Conservation (phyloP, 148 eudicot species). For the Nepenthes mirabilis region DNA sequence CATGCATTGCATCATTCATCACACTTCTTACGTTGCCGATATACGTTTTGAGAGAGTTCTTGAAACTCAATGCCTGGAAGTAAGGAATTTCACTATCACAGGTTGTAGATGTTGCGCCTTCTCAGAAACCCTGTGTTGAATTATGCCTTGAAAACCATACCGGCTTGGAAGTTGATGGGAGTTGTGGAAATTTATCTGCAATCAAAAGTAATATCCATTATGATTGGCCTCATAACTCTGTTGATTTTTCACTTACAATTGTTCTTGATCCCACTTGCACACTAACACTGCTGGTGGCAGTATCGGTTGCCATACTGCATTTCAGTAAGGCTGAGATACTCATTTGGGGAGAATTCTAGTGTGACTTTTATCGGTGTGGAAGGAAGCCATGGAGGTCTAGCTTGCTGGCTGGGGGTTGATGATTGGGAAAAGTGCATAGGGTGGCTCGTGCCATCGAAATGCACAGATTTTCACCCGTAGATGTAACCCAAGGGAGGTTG, state of each 20-base stretch:
- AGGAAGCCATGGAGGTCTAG: conserved; percentile 96
- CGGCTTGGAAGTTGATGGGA: conserved; percentile 58
- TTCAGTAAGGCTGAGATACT: conserved; percentile 74
- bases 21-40: conserved; percentile 92
- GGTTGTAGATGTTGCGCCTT: conserved; percentile 69
- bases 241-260: conserved; percentile 83
- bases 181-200: conserved; percentile 46
- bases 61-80: conserved; percentile 92
- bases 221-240: conserved; percentile 62
- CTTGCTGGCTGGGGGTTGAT: conserved; percentile 69
- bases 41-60: conserved; percentile 71
- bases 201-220: conserved; percentile 89
- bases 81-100: conserved; percentile 75
- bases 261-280: conserved; percentile 85
- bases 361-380: conserved; percentile 87
- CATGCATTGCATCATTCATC: conserved; percentile 95
- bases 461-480: conserved; percentile 37
- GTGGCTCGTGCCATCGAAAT: conserved; percentile 63
- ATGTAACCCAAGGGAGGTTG: conserved; percentile 77
- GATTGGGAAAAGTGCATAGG: conserved; percentile 88
- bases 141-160: conserved; percentile 90
- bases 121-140: conserved; percentile 84
- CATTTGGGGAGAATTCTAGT: conserved; percentile 54
- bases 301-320: conserved; percentile 94
- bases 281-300: conserved; percentile 95